Base-by-base conservation (phyloP, 306 rosid species). In the Malus fusca region DNA sequence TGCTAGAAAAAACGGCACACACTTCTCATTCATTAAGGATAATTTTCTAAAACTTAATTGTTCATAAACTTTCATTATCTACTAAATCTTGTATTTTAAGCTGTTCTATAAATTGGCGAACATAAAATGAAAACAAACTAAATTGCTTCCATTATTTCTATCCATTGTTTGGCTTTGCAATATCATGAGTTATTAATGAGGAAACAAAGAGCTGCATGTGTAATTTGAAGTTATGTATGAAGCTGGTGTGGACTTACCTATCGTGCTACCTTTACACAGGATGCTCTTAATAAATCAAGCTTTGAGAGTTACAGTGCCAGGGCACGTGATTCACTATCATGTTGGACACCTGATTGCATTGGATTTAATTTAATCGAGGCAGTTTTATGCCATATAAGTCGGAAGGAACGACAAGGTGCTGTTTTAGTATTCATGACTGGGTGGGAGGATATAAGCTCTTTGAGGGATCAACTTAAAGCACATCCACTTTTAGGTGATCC, bases 401-500 rank as follows among this genome's bases (percentile, higher is more conserved):
- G 98, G 64, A 94, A 94, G 88, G 98, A 94, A 75, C 76, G 97
- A 15, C 86, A 94, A 28, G 98, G 98, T 79, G 98, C 97, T 75
- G 96, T 91, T 74, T 81, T 94, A 80, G 96, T 94, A 76, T 94
- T 94, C 82, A 90, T 94, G 93, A 94, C 98, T 35, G 98, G 98
- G 44, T 94, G 98, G 98, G 98, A 94, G 85, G 98, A 94, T 80
- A 94, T 94, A 73, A 91, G 91, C 84, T 85, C 94, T 86, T 83
- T 94, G 86, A 90, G 91, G 80, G 98, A 94, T 78, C 97, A 94
- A 82, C 88, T 94, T 72, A 94, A 88, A 87, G 96, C 96, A 1
- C 98, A 94, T 86, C 98, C 98, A 55, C 91, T 94, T 74, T 80
- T 94, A 75, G 98, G 98, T 72, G 98, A 94, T 86, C 98, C 98